Base-by-base conservation (phyloP, 495 filamentous ascomycete genomes). In the Mycothermus thermophilus region DNA sequence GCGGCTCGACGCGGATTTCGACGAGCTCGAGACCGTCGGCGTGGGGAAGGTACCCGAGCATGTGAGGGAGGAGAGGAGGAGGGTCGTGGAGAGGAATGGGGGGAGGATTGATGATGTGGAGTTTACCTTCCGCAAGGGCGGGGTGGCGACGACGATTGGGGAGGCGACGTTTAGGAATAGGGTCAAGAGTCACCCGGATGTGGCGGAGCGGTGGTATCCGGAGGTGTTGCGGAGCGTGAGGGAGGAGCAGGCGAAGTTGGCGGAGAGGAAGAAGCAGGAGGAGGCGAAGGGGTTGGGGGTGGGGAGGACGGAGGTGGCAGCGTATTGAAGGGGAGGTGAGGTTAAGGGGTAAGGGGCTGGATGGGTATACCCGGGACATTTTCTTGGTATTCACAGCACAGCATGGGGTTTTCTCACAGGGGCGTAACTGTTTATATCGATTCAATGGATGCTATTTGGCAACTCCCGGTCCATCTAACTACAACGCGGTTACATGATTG, bases 181-280 rank as follows among this genome's bases (percentile, higher is more conserved):
- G n/a, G 72, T 94, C 35, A 80, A 85, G 61, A 83, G 79, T 43
- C 87, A 95, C 60, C 79, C 79, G 3, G 87, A 94, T 54, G 87
- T 95, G 1, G 86, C 83, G 1, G 80, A 81, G 62, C 63, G 72
- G 49, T 92, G 83, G 79, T 87, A 84, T 53, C 80, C 79, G 0
- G 76, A 85, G 17, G 63, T 87, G 16, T 59, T 82, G 41, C 40
- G 34, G 30, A 56, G 55, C 30, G 51, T 71, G 15, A 54, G 63
- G 29, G 66, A 59, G 48, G 54, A 65, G 50, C 61, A 70, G 51
- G 53, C 51, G 24, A 39, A 32, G 32, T 44, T 41, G 42, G 53
- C 51, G 24, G 38, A 32, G 32, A 44, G 40, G 42, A 40, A 43
- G 44, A 40, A 34, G 47, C 39, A 47, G 38, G 40, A 51, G 36